Percentiles rank a stretch among this genome's conserved stretches.
phyloP scores from a whole-genome alignment of 768 basidiomycete species.

The Multifurca ochricompacta region DNA sequence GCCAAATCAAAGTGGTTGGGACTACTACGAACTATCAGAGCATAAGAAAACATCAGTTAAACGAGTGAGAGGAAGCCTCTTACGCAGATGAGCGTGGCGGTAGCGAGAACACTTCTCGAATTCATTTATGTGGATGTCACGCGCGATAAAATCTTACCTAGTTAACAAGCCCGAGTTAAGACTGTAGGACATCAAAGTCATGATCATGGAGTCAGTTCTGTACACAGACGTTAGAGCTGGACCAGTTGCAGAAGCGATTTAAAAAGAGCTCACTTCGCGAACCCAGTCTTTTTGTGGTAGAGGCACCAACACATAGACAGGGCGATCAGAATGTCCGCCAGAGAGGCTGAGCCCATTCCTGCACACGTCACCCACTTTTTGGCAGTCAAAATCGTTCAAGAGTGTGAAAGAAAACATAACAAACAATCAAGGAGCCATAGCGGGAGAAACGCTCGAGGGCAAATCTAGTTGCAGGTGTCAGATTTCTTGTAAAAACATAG shows the following conservation, averaged over 20 bases:
- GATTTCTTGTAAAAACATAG: not conserved
- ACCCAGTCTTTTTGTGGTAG: slow-evolving; percentile 40
- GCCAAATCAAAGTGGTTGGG: slow-evolving; percentile 41
- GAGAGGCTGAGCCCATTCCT: slow-evolving; percentile 40
- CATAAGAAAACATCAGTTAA: not conserved
- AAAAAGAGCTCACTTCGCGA: slow-evolving; percentile 29
- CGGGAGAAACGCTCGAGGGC: slow-evolving; percentile 29
- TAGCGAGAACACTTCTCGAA: slow-evolving; percentile 19
- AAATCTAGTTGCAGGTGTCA: slow-evolving; percentile 14
- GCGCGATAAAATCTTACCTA: slow-evolving; percentile 12
- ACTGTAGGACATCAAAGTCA: slow-evolving; percentile 24
- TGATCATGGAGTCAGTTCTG: slow-evolving; percentile 26
- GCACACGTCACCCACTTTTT: slow-evolving; percentile 42
- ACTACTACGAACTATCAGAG: slow-evolving; percentile 23
- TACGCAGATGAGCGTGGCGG: slow-evolving; percentile 17
- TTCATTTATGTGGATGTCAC: not conserved
- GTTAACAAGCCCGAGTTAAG: slow-evolving; percentile 25
- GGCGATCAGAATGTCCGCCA: slow-evolving; percentile 44
- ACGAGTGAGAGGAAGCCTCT: not conserved
- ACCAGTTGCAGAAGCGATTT: not conserved
- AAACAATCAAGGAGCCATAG: slow-evolving; percentile 29
- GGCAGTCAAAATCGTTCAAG: not conserved
- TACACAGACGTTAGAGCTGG: not conserved
- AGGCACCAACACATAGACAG: slow-evolving; percentile 41
- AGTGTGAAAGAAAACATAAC: not conserved